These are phyloP conservation scores for Mycoemilia scoparia DNA, from an alignment of 192 early-diverging fungal species.

Conservation along the genomic window DNA sequence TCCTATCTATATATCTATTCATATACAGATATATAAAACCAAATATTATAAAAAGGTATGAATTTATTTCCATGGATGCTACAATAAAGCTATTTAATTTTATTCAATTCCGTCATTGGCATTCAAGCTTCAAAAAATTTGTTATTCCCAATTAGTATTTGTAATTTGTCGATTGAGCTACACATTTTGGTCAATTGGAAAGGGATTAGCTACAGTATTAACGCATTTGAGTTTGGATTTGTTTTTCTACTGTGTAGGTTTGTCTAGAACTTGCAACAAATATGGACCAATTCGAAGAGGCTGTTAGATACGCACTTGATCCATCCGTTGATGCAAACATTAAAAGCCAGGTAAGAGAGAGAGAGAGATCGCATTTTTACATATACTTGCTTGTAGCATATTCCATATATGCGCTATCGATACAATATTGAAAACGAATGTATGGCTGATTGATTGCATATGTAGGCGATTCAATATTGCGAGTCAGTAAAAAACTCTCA, in stretches of 20 bases:
- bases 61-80: background rate
- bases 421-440: background rate
- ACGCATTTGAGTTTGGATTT: slow-evolving; percentile 3
- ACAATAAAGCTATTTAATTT: background rate
- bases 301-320: slow-evolving; percentile 59
- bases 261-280: background rate
- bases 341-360: slow-evolving; percentile 48
- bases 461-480: slow-evolving; percentile 65
- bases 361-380: background rate
- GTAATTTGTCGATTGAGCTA: no score
- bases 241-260: background rate
- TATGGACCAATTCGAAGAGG: slow-evolving; percentile 65
- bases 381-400: background rate
- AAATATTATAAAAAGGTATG: background rate
- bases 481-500: slow-evolving; percentile 54
- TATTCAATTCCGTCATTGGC: no score
- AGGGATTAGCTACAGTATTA: background rate
- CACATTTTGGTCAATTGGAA: no score
- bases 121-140: no score
- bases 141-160: no score
- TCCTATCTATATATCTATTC: background rate
- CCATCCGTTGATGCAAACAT: slow-evolving; percentile 43
- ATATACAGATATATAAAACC: background rate
- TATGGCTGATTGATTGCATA: background rate
- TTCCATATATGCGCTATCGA: background rate